Evolutionary conservation across 805 yeast species (phyloP), one percentile per base, ranked within the genome.

Genomic region (Candida nitratophila): DNA sequence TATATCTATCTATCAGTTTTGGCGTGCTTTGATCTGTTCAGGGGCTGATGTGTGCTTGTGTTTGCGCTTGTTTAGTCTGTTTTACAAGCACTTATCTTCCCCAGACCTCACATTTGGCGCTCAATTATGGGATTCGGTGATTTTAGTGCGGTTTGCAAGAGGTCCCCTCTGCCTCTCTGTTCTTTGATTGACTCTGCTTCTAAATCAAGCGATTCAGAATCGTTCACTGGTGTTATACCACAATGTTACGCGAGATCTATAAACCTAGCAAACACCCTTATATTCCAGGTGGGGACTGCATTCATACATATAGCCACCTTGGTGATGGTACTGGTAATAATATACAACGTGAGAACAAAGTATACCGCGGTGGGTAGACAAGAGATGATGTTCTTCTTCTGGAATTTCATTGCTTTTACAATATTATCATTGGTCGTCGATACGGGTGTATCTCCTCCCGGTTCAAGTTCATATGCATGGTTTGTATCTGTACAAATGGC

Each of bases 361-460:
- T 90, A 86, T 60, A 93, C 99, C 0, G 97, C 98, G 12, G 90
- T 93, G 46, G 98, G 97, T 4, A 73, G 98, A 48, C 71, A 79
- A 12, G 99, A 93, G 59, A 84, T 89, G 81, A 64, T 87, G 43
- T 77, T 76, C 51, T 83, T 86, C 57, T 83, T 81, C 62, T 79
- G 83, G 63, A 55, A 77, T 36, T 71, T 74, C 48, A 67, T 83
- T 29, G 69, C 76, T 1, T 71, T 85, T 50, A 73, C 79, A 6
- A 72, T 85, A 15, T 66, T 82, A 48, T 74, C 90, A 2, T 68
- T 91, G 40, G 74, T 91, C 20, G 95, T 88, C 4, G 96, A 91
- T 57, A 81, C 95, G 50, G 98, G 98, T 17, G 96, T 91, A 1
- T 74, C 86, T 12, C 96, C 98, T 1, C 93, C 96, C 1, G 84